Evolutionary conservation across 1,284 basidiomycete species (phyloP), one percentile per base, ranked within the genome.

Genomic region (Polyporus tsugae): DNA sequence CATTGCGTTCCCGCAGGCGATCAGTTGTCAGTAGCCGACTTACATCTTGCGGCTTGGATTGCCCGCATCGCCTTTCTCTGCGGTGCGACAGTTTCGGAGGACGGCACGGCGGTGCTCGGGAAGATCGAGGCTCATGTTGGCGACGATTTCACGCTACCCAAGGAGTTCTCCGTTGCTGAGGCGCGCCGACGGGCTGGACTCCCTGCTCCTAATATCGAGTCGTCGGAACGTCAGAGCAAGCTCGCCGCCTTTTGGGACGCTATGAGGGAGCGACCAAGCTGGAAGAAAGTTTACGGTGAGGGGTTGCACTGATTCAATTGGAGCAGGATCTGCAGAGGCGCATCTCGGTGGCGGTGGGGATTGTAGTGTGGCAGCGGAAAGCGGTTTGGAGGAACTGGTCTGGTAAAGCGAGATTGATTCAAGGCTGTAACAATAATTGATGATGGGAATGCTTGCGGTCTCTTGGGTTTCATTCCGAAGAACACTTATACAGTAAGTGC

Each of bases 41-140:
- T 95, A 63, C 94, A 96, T 75, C 82, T 95, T 35, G 89, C 88
- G 3, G 89, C 89, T 13, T 97, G 94, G 94, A 78, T 96, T 46
- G 83, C 89, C 2, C 86, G 89, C 38, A 72, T 95, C 11, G 86
- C 90, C 13, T 78, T 75, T 57, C 81, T 94, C 33, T 83, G 85
- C 5, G 91, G 89, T 1, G 91, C 87, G 0, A 78, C 77, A 29
- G 75, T 76, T 0, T 77, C 74, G 1, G 85, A 90, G 46, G 82
- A 86, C 67, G 90, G 91, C 0, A 79, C 82, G 64, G 78, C 77
- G 0, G 83, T 83, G 2, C 79, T 88, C 15, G 78, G 72, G 64
- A 88, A 85, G 75, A 73, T 92, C 68, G 88, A 89, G 76, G 76
- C 75, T 33, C 82, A 85, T 66, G 78, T 89, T 62, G 87, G 86